Base-by-base conservation (phyloP, 2,329 filamentous ascomycete species). In the Alternaria sp. region DNA sequence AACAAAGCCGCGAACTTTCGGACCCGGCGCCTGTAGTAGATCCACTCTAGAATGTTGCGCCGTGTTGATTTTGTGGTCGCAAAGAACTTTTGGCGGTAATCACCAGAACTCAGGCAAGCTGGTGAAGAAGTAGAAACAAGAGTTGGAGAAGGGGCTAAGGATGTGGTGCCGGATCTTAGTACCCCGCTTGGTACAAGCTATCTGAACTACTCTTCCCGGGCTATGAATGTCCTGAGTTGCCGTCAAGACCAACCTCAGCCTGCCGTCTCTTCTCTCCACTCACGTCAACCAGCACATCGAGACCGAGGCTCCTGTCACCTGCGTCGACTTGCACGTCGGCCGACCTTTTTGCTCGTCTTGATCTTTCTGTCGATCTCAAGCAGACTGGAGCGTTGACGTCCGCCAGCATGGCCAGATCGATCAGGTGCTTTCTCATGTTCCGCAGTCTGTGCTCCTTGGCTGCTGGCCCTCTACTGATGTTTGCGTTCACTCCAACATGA, bases 1-100 rank as follows among this genome's bases (percentile, higher is more conserved):
- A 96, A 80, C 85, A 88, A 49, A 82, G 84, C 66, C 87, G 93
- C 70, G 86, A 93, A 68, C 83, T 97, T 15, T 97, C 93, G 18
- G 94, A 97, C 70, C 86, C 87, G 61, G 89, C 90, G 14, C 87
- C 90, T 0, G 86, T 87, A 5, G 72, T 37, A 0, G 30, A 5
- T 0, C 3, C 0, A 37, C 6, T 37, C 0, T 37, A 9, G 0
- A 0, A 37, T n/a, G 6, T 9, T 3, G 6, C 5, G 14, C 30
- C 14, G 5, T 15, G 4, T n/a, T 0, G 15, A 37, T 0, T 15
- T 37, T 5, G 33, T n/a, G 33, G 33, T 37, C 4, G 33, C 33
- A 37, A 37, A 0, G 1, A 37, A 0, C 2, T 37, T 5, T 5
- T 37, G 33, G 15, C 7, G 14, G 33, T 37, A 9, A 1, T 37